Percentiles rank a stretch among this genome's conserved stretches.
Conservation (phyloP, 2,329 filamentous ascomycete genomes). For the Tricladium varicosporioides region DNA sequence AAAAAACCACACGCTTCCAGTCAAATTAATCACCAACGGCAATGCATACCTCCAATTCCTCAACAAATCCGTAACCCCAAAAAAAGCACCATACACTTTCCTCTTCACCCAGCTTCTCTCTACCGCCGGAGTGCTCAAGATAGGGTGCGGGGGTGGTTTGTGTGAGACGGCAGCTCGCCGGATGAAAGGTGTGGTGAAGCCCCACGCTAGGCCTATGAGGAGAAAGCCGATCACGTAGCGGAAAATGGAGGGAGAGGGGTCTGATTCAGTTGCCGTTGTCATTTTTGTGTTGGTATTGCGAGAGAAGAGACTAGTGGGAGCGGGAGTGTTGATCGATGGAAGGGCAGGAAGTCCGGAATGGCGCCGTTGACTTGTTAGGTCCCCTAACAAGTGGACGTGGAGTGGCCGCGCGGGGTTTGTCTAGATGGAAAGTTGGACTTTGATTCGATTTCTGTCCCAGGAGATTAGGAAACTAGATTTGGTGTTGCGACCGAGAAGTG, state of each 20-base stretch:
- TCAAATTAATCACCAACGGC: slow-evolving; percentile 82
- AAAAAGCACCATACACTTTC: slow-evolving; percentile 64
- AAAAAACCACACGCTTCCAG: slow-evolving; percentile 96
- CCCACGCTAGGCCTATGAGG: slow-evolving; percentile 89
- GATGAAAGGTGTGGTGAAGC: slow-evolving; percentile 90
- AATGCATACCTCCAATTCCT: slow-evolving; percentile 80
- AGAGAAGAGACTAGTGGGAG: no score
- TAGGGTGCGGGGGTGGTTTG: slow-evolving; percentile 57
- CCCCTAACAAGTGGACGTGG: no score
- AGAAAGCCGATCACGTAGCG: slow-evolving; percentile 89
- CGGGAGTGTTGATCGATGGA: no score
- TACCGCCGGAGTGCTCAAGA: slow-evolving; percentile 51
- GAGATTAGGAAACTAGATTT: no score
- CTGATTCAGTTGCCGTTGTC: no score
- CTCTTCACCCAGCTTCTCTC: slow-evolving; percentile 58
- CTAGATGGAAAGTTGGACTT: no score
- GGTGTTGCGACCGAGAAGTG: no score
- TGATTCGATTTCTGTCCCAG: no score
- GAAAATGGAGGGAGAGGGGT: slow-evolving; percentile 51
- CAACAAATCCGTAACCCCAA: slow-evolving; percentile 75
- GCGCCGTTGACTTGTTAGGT: no score
- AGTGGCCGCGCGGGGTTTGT: no score
- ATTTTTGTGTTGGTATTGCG: no score
- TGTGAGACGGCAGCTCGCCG: slow-evolving; percentile 78
- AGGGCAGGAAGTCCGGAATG: no score